phyloP scores from a whole-genome alignment of 345 rosid species.

The Orychophragmus violaceus region DNA sequence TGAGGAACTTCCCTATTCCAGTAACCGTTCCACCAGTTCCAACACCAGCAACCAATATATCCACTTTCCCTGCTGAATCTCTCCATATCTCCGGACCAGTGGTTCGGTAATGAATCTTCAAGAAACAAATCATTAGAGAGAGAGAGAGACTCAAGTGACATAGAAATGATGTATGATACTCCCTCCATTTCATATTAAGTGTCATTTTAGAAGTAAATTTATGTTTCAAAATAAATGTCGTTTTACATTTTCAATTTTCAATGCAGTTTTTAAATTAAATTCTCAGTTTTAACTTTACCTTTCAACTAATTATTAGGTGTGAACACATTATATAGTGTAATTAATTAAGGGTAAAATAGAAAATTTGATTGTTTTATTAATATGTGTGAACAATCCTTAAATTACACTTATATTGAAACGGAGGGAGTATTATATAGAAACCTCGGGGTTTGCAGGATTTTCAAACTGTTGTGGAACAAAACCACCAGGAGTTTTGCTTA shows the following conservation, averaged over 20 bases:
- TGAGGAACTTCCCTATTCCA: conserved; percentile 66
- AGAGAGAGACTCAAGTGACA: background rate
- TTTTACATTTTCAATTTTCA: too few species aligned
- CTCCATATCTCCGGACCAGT: conserved; percentile 75
- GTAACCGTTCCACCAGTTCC: conserved; percentile 65
- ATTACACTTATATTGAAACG: too few species aligned
- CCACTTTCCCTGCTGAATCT: conserved; percentile 46
- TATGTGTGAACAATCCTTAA: too few species aligned
- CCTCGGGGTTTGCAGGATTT: conserved; percentile 59
- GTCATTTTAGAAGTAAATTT: too few species aligned
- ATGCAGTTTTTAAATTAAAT: too few species aligned
- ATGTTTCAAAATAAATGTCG: too few species aligned
- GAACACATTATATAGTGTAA: too few species aligned
- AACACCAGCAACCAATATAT: conserved; percentile 44
- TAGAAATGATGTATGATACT: background rate
- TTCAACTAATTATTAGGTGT: too few species aligned
- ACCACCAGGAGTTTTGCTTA: conserved; percentile 51
- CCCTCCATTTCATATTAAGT: too few species aligned
- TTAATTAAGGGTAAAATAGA: too few species aligned
- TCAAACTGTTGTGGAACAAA: conserved; percentile 30
- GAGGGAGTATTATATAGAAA: conserved; percentile 1
- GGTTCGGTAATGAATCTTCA: conserved; percentile 69
- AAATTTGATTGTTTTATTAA: too few species aligned
- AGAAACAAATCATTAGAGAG: background rate
- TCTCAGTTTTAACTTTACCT: too few species aligned